Percentiles rank a stretch among this genome's conserved stretches.
These are phyloP conservation scores for Aspergillus baeticus DNA, from an alignment of 495 filamentous ascomycete species.

Conservation along the genomic window DNA sequence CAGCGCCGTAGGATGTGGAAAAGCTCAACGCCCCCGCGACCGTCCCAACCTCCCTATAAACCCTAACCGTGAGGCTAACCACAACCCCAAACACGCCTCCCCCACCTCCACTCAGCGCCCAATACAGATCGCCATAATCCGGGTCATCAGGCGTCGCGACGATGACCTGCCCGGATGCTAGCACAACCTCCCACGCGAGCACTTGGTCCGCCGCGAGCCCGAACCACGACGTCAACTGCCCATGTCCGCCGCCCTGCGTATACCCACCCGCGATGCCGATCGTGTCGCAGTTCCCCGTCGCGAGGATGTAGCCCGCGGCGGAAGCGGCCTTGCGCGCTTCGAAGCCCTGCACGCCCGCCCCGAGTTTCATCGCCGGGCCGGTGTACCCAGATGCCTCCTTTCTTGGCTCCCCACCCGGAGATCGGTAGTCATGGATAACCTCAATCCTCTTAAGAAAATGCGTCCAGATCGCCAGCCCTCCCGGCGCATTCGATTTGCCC, in stretches of 20 bases:
- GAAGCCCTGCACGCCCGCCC: slow-evolving; percentile 49
- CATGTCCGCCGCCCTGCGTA: slow-evolving; percentile 58
- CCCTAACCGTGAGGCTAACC: slow-evolving; percentile 41
- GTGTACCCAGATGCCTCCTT: too few relatives aligned
- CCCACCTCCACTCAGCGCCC: slow-evolving; percentile 65
- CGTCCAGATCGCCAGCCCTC: slow-evolving; percentile 50
- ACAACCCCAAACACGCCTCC: slow-evolving; percentile 60
- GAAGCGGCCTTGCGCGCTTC: slow-evolving; percentile 43
- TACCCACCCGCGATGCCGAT: slow-evolving; percentile 49
- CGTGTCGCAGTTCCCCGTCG: slow-evolving; percentile 21
- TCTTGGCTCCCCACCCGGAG: too few relatives aligned
- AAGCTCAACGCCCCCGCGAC: slow-evolving; percentile 19
- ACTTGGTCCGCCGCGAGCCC: slow-evolving; percentile 63
- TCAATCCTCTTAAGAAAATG: slow-evolving; percentile 46
- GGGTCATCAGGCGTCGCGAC: slow-evolving; percentile 46
- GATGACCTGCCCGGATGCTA: slow-evolving; percentile 42
- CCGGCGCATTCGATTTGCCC: slow-evolving; percentile 44
- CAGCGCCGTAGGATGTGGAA: too few relatives aligned
- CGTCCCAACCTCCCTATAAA: slow-evolving; percentile 35
- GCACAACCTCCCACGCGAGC: slow-evolving; percentile 59
- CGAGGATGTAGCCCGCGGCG: slow-evolving; percentile 3
- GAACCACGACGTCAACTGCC: slow-evolving; percentile 42
- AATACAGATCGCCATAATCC: slow-evolving; percentile 59
- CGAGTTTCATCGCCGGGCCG: slow-evolving; percentile 51
- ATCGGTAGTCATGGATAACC: slow-evolving; percentile 27